These are phyloP conservation scores for Aspergillus fischeri DNA, from an alignment of 2,329 filamentous ascomycete genomes.

Conservation along the genomic window DNA sequence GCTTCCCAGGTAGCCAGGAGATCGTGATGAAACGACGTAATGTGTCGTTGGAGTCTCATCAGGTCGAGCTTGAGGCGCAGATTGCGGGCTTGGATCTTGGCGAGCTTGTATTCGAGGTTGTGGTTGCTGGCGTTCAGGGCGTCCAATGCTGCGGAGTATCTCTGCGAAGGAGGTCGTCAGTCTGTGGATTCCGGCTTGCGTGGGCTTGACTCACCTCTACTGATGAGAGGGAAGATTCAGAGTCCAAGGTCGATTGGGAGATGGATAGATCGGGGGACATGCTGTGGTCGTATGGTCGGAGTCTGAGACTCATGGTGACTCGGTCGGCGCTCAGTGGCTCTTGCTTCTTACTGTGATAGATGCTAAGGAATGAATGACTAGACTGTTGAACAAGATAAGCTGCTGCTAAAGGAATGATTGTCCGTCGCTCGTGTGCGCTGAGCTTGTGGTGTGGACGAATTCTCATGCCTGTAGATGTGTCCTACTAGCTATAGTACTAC, in stretches of 20 bases:
- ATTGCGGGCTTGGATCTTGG: slow-evolving; percentile 18
- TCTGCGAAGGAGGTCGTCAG: slow-evolving; percentile 7
- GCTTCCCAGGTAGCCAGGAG: slow-evolving; percentile 32
- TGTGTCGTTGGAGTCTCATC: slow-evolving; percentile 21
- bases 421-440: not conserved
- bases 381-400: slow-evolving; percentile 8
- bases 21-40: slow-evolving; percentile 23
- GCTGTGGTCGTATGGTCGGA: slow-evolving; percentile 15
- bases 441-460: not conserved
- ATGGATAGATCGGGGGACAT: slow-evolving; percentile 18
- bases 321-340: not conserved
- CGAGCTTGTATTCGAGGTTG: slow-evolving; percentile 21
- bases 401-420: slow-evolving; percentile 10
- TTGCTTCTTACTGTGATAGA: not conserved
- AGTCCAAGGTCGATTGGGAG: slow-evolving; percentile 1
- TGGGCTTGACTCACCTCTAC: slow-evolving; percentile 11
- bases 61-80: slow-evolving; percentile 23
- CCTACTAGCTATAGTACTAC: not conserved
- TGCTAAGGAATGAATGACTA: slow-evolving; percentile 7
- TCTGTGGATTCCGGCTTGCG: not conserved
- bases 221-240: not conserved
- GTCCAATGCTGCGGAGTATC: slow-evolving; percentile 14
- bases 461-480: not conserved
- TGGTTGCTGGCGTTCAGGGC: slow-evolving; percentile 24
- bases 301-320: slow-evolving; percentile 12